Base-by-base conservation (phyloP, 2,329 filamentous ascomycete genomes). In the Colletotrichum scovillei region DNA sequence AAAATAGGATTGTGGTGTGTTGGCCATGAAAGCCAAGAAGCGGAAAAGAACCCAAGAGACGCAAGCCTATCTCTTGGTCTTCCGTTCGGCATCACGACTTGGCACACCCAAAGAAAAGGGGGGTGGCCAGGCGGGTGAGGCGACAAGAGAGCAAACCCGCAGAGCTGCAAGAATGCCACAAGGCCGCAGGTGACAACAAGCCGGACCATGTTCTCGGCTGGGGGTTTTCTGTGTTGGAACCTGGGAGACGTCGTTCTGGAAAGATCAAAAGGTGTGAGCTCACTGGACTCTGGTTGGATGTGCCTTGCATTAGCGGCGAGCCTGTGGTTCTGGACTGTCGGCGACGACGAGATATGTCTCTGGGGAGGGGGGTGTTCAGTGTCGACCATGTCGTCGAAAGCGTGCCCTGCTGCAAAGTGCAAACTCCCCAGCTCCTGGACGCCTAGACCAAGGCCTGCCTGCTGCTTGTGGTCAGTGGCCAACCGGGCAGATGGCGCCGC, bases 301-400 rank as follows among this genome's bases (percentile, higher is more conserved):
- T 73, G 70, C 70, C 70, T 73, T 73, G 70, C 70, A 73, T 73
- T 73, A 73, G 70, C 46, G 70, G 60, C 60, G 32, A 70, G 30
- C 53, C 28, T 53, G 6, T 63, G 38, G 60, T 32, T 64, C 67
- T 73, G 59, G 70, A 69, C 46, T 56, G 57, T 65, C 60, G 70
- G 70, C 67, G 70, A 70, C 59, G 32, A 73, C 70, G 60, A 70
- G 67, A 19, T 28, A 19, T 52, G 57, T 52, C 35, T 35, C 38
- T 53, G 42, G 52, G 30, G 35, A 52, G 60, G 30, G 30, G 30
- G 26, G 30, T 66, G 52, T 56, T 49, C n/a, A 42, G 26, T 35
- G 52, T 19, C 16, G 38, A 42, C 14, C 32, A 35, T 42, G 38
- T 65, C 8, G 67, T 58, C 9, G 26, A 32, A 52, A 6, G 32